A percentile compares a stretch with the other conserved stretches of the same genome.
These are phyloP conservation scores for Neopestalotiopsis rosae DNA, from an alignment of 2,329 filamentous ascomycete genomes.

Conservation along the genomic window DNA sequence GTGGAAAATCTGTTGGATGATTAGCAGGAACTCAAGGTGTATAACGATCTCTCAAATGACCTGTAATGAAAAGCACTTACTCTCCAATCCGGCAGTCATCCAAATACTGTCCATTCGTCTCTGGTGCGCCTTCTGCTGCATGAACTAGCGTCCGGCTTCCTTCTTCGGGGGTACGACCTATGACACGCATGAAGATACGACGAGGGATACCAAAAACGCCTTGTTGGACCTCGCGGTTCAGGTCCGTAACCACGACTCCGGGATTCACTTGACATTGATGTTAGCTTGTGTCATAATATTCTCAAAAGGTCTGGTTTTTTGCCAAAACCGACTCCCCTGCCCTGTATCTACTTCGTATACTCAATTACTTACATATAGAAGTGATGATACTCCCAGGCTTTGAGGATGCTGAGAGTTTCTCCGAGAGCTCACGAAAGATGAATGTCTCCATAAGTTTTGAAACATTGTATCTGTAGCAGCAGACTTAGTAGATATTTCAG, in stretches of 20 bases:
- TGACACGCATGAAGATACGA: constrained; percentile 14
- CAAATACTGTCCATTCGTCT: constrained; percentile 26
- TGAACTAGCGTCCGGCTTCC: constrained; percentile 23
- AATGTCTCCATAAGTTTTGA: constrained; percentile 25
- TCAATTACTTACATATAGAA: constrained; percentile 10
- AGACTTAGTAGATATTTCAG: background rate
- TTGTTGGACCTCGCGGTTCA: constrained; percentile 20
- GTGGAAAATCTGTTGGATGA: background rate
- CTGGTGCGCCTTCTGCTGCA: constrained; percentile 19
- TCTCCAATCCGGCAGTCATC: constrained; percentile 23
- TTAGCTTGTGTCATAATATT: background rate
- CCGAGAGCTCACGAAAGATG: constrained; percentile 20
- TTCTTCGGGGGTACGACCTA: constrained; percentile 22
- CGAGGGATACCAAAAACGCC: constrained; percentile 9
- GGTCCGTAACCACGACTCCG: constrained; percentile 20
- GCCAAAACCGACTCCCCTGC: background rate
- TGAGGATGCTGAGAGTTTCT: constrained; percentile 11
- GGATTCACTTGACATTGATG: constrained; percentile 18
- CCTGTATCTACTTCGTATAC: background rate
- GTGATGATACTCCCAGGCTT: constrained; percentile 22
- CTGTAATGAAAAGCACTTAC: constrained; percentile 17
- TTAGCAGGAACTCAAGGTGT: background rate
- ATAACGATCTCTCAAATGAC: too few species aligned
- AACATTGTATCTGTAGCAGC: constrained; percentile 20
- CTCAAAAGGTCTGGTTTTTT: background rate